Evolutionary conservation across 257 asterid genomes (phyloP), one percentile per base, ranked within the genome.

Genomic region (Verbena officinalis): DNA sequence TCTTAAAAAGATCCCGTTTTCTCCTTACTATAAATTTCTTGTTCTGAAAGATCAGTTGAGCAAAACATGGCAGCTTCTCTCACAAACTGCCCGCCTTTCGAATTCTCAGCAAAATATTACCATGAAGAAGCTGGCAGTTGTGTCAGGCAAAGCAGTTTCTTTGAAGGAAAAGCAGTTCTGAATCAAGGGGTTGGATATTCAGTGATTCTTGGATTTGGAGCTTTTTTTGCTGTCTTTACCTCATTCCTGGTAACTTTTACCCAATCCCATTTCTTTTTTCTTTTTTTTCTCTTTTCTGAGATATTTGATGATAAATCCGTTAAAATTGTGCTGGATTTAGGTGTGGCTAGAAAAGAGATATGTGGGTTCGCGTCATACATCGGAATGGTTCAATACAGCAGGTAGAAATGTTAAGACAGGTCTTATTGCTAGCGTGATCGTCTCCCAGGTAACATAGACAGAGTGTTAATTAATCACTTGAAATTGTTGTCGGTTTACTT

Each of bases 351-450:
- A 91, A 57, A 91, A 86, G 83, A 75, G 95, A 59, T 91, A 91
- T 5, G 96, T 91, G 9, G 97, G 98, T 8, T 85, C 97, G 1
- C 83, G 81, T 11, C 96, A 86, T 54, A 91, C 96, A 9, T 91
- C 98, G 12, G 98, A 91, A 60, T 91, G 98, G 97, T 91, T 91
- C 81, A 91, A 91, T 43, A 91, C 98, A 16, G 98, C 97, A 8
- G 98, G 97, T 38, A 77, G 98, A 73, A 89, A 86, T 68, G 96
- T 91, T 10, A 89, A 89, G 77, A 91, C 98, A 7, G 98, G 98
- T 46, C 95, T 89, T 14, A 91, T 89, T 64, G 98, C 98, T 5
- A 89, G 98, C 65, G 98, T 91, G 11, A 87, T 91, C 21, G 98
- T 89, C 5, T 91, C 96, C 38, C 97, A 91, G 97, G 98, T 91